These are phyloP conservation scores for Flaveria bidentis DNA, from an alignment of 129 eudicot genomes.

Conservation along the genomic window DNA sequence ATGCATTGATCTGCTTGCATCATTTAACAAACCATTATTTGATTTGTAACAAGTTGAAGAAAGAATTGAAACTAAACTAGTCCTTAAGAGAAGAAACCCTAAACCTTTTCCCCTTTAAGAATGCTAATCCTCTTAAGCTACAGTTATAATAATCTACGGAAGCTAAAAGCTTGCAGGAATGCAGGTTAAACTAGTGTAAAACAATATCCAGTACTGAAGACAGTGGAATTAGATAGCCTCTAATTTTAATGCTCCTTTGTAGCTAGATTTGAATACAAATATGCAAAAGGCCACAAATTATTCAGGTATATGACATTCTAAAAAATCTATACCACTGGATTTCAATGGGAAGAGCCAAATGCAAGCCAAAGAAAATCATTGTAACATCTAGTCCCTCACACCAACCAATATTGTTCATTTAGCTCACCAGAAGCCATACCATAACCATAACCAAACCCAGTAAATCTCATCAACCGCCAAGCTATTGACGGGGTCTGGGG, in stretches of 20 bases:
- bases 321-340: not conserved
- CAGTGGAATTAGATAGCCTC: not conserved
- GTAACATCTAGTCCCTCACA: not conserved
- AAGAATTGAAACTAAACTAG: not conserved
- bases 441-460: no score
- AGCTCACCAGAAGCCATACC: no score
- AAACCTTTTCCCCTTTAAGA: no score
- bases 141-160: not conserved
- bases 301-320: constrained; percentile 10
- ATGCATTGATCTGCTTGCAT: constrained; percentile 37
- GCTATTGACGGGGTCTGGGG: no score
- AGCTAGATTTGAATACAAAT: constrained; percentile 3
- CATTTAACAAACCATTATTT: constrained; percentile 28
- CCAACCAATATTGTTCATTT: not conserved
- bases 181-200: not conserved
- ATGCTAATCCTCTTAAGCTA: no score
- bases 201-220: not conserved
- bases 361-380: not conserved
- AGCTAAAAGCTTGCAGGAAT: not conserved
- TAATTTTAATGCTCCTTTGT: not conserved
- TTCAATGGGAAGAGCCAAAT: not conserved
- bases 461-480: no score
- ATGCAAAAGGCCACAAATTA: not conserved
- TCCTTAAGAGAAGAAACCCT: not conserved
- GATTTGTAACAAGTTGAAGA: constrained; percentile 20